Percentiles rank a stretch among this genome's conserved stretches.
Conservation (phyloP, 2,329 filamentous ascomycete species). For the Xylaria sp. region DNA sequence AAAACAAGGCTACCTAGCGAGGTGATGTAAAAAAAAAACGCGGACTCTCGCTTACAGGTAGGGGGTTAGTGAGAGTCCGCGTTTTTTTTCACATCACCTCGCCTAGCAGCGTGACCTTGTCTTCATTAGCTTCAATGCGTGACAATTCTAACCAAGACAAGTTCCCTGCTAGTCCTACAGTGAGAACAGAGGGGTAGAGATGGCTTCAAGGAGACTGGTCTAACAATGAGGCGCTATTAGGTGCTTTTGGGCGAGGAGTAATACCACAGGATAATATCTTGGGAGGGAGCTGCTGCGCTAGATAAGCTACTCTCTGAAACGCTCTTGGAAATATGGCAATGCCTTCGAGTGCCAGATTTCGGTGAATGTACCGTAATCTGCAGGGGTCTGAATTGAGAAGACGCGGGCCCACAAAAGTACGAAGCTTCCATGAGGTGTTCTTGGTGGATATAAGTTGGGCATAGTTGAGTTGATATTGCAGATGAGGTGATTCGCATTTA, state of each 20-base stretch:
- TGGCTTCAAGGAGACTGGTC: not conserved
- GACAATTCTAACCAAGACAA: not conserved
- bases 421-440: constrained; percentile 18
- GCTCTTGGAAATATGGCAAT: constrained; percentile 5
- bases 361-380: constrained; percentile 34
- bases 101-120: constrained; percentile 5
- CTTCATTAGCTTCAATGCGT: not conserved
- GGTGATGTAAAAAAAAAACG: too few relatives aligned
- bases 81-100: too few relatives aligned
- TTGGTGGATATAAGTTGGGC: constrained; percentile 25
- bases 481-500: constrained; percentile 4
- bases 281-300: constrained; percentile 13
- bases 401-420: constrained; percentile 14
- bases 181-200: constrained; percentile 9
- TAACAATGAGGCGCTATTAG: constrained; percentile 8
- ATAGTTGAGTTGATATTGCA: constrained; percentile 21
- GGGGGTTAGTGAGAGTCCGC: too few relatives aligned
- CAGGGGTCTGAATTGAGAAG: constrained; percentile 25
- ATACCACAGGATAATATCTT: not conserved
- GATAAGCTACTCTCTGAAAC: constrained; percentile 6
- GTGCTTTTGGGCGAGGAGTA: not conserved
- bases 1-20: constrained; percentile 44
- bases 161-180: not conserved
- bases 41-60: too few relatives aligned
- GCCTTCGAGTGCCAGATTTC: constrained; percentile 25